Base-by-base conservation (phyloP, 2,329 filamentous ascomycete genomes). In the Ophiostoma australiae region DNA sequence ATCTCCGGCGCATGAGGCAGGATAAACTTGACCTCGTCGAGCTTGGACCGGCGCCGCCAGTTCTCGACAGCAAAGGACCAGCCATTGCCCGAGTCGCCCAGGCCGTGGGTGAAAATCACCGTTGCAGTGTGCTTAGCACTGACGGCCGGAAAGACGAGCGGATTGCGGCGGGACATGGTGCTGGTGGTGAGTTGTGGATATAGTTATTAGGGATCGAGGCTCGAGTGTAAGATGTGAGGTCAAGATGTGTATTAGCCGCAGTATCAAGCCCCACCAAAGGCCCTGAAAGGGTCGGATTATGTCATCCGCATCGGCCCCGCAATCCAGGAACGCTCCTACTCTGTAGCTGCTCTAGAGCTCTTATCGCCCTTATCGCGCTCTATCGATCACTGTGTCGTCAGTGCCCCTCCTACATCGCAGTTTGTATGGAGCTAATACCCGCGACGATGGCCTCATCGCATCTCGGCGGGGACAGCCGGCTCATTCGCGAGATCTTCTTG, bases 11-110 rank as follows among this genome's bases (percentile, higher is more conserved):
- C 95, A 82, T 97, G 92, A 20, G 95, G 95, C 80, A 99, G 90
- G 77, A 99, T 88, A 80, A 98, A 98, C 78, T 94, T 91, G 79
- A 97, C 92, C 81, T 97, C 91, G 72, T 93, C 88, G 74, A 98
- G 92, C 77, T 90, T 90, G 79, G 89, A 87, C 69, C 91, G 87
- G 44, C 90, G 86, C 70, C 93, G 89, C 90, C 91, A 97, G 80
- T 94, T 93, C 83, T 97, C 90, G 41, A 95, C 93, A 27, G 95
- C 87, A 71, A 88, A 89, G 65, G 91, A 86, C 94, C 92, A 94
- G 75, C 91, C 91, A 75, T 87, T 84, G 63, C 91, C 91, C 39
- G 85, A 90, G 79, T 98, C 95, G 74, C 95, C 95, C 55, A 99
- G 84, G 17, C 95, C 95, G 80, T 99, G 95, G 69, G 92, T 86